Base-by-base conservation (phyloP, 176 grass and related monocot genomes). In the Hordeum marinum region DNA sequence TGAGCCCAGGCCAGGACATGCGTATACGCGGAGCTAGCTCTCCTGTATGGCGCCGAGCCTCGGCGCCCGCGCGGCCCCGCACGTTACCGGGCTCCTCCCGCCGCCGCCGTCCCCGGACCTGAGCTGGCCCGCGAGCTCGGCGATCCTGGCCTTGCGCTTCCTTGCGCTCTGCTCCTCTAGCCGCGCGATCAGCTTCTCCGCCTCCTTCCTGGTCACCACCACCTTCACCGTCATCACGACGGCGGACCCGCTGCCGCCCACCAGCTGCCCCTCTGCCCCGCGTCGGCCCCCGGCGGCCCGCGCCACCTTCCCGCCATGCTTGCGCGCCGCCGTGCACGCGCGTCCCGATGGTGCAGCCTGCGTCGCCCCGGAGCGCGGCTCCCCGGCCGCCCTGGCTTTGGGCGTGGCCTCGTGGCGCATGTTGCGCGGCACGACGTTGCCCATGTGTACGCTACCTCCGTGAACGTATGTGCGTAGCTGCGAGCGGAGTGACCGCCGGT, bases 191-290 rank as follows among this genome's bases (percentile, higher is more conserved):
- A 94, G 79, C 86, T 62, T 59, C 64, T 85, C 89, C 24, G 89
- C 89, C 31, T 94, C 89, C 69, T 73, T 81, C 76, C 87, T 91
- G 63, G 13, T 84, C 83, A 94, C 31, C 83, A 94, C 71, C 29
- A 89, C 68, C 92, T 86, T 91, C 80, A 94, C 80, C 50, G 80
- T 89, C 26, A 72, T 84, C 26, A 67, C 17, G 0, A 43, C 74
- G 45, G 9, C 2, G 11, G 58, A 67, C 1, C 36, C 87, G 50
- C 23, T 25, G 29, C 37, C 35, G 31, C 45, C 26, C 5, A 0
- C 27, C 36, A n/a, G 41, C 60, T 0, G 11, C 27, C n/a, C 23
- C 48, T 17, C 11, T 23, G 0, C 21, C 37, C 1, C 48, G 48
- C 27, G 68, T 54, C 42, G 75, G 4, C 21, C 4, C n/a, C 0